A percentile compares a stretch with the other conserved stretches of the same genome.
phyloP scores from a whole-genome alignment of 768 basidiomycete species.

The Fomitopsis pulvina region DNA sequence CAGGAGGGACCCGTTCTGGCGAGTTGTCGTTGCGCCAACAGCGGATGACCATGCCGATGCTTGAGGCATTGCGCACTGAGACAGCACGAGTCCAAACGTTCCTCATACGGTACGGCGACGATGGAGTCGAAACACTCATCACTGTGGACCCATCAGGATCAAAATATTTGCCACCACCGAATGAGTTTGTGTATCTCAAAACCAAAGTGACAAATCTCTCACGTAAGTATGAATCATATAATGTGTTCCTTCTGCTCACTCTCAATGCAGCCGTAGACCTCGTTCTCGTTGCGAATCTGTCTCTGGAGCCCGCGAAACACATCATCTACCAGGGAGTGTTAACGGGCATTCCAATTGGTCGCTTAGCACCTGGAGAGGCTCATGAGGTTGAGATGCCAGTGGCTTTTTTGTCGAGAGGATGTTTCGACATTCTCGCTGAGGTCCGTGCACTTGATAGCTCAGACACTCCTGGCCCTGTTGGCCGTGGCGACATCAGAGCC shows the following conservation, averaged over 20 bases:
- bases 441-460: slow-evolving; percentile 22
- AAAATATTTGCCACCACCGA: slow-evolving; percentile 45
- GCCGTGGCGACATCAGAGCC: slow-evolving; percentile 11
- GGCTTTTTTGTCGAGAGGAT: slow-evolving; percentile 68
- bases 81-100: slow-evolving; percentile 53
- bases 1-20: slow-evolving; percentile 71
- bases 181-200: slow-evolving; percentile 59
- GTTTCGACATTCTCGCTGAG: slow-evolving; percentile 44
- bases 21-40: slow-evolving; percentile 74
- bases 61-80: slow-evolving; percentile 69
- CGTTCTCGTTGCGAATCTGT: slow-evolving; percentile 46
- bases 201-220: slow-evolving; percentile 57
- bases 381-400: slow-evolving; percentile 48
- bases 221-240: slow-evolving; percentile 36
- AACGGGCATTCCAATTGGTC: slow-evolving; percentile 56
- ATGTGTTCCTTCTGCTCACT: background rate
- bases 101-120: slow-evolving; percentile 30
- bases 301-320: slow-evolving; percentile 54
- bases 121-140: slow-evolving; percentile 9
- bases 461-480: slow-evolving; percentile 6
- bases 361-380: slow-evolving; percentile 48
- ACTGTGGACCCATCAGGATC: slow-evolving; percentile 27
- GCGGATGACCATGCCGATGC: slow-evolving; percentile 70
- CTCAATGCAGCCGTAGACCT: slow-evolving; percentile 39
- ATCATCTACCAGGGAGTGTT: slow-evolving; percentile 65